phyloP scores from a whole-genome alignment of 2,329 filamentous ascomycete species.

The Cladophialophora chaetospira region DNA sequence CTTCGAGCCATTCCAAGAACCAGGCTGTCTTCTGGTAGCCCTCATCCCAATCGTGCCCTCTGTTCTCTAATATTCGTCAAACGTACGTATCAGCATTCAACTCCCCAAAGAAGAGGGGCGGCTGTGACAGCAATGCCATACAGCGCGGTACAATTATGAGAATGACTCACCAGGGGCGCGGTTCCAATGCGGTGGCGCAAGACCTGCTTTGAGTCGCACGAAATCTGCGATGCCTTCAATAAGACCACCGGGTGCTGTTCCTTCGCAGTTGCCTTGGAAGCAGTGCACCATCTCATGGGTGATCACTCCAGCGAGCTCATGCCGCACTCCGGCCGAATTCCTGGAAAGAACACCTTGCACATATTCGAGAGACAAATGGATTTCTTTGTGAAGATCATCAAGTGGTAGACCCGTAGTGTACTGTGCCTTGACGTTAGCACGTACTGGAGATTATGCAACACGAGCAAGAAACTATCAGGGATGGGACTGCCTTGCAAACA shows the following conservation, averaged over 20 bases:
- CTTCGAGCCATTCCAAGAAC: constrained; percentile 84
- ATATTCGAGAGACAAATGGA: constrained; percentile 81
- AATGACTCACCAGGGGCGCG: too few relatives aligned
- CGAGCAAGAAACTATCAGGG: too few relatives aligned
- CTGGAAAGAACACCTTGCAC: constrained; percentile 45
- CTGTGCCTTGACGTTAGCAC: too few relatives aligned
- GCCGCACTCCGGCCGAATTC: constrained; percentile 23
- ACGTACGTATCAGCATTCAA: too few relatives aligned
- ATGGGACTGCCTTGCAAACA: too few relatives aligned
- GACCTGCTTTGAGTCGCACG: constrained; percentile 73
- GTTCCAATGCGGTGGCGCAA: constrained; percentile 84
- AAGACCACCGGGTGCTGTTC: constrained; percentile 68
- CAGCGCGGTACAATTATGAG: too few relatives aligned
- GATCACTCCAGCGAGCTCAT: constrained; percentile 78
- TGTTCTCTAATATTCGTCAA: too few relatives aligned
- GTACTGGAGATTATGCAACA: too few relatives aligned
- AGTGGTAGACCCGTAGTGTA: constrained; percentile 82
- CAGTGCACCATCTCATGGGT: constrained; percentile 95
- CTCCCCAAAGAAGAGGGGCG: too few relatives aligned
- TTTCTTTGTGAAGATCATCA: constrained; percentile 87
- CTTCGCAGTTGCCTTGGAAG: constrained; percentile 74
- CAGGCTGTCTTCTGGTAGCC: constrained; percentile 92
- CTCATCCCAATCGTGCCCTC: constrained; percentile 71
- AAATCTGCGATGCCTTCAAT: constrained; percentile 94
- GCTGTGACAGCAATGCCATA: too few relatives aligned